Evolutionary conservation across 1,284 basidiomycete genomes (phyloP).

Genomic region (Moesziomyces antarcticus): DNA sequence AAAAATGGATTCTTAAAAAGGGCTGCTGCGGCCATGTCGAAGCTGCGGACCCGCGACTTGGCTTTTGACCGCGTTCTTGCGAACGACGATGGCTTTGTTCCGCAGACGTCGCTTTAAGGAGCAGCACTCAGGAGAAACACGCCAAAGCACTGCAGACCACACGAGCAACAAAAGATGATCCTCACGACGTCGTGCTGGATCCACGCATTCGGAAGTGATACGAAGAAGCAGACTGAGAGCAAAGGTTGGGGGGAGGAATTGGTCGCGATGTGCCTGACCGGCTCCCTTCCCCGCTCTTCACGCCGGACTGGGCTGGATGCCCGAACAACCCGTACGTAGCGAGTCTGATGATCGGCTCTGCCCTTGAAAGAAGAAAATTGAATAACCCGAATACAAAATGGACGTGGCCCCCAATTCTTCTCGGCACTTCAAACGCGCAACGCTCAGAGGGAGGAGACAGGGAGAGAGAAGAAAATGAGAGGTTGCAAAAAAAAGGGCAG

Average conservation of each 20-base stretch:
- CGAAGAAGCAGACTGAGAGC: background rate
- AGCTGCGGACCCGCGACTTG: slow-evolving; percentile 21
- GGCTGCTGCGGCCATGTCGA: slow-evolving; percentile 41
- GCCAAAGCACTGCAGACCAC: background rate
- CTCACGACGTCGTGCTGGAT: background rate
- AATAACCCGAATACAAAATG: background rate
- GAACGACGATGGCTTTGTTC: background rate
- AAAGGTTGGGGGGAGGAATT: background rate
- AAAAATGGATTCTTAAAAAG: background rate
- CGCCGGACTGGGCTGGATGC: background rate
- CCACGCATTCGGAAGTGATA: slow-evolving; percentile 3
- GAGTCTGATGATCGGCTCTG: background rate
- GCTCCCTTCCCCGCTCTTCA: background rate
- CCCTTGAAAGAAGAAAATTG: background rate
- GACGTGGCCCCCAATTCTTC: too few species aligned
- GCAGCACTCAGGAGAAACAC: too few species aligned
- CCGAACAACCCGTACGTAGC: background rate
- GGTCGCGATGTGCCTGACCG: background rate
- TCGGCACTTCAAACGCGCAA: too few species aligned
- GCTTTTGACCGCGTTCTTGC: slow-evolving; percentile 4
- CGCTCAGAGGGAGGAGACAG: background rate
- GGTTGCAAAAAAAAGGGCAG: background rate
- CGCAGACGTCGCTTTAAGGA: too few species aligned
- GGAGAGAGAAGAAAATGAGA: slow-evolving; percentile 3
- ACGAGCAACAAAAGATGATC: background rate